A percentile compares a stretch with the other conserved stretches of the same genome.
Conservation (phyloP, 768 basidiomycete genomes). For the Panaeolus cyanescens region DNA sequence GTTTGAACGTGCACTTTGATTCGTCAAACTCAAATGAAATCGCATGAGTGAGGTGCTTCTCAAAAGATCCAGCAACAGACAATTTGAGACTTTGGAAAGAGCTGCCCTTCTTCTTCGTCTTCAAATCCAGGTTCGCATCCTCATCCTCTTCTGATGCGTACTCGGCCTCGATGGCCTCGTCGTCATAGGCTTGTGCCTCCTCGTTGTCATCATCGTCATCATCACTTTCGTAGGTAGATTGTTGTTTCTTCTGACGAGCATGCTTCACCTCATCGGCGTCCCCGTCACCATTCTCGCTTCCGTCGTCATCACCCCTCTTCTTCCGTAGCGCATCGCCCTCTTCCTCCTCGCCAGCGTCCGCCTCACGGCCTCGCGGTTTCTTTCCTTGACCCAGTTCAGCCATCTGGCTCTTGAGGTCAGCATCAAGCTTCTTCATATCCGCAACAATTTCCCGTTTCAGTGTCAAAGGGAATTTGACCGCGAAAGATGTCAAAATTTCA, state of each 20-base stretch:
- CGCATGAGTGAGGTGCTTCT: slow-evolving; percentile 60
- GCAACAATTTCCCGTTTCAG: slow-evolving; percentile 84
- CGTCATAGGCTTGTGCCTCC: slow-evolving; percentile 43
- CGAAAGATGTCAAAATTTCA: slow-evolving; percentile 76
- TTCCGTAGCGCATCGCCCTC: slow-evolving; percentile 43
- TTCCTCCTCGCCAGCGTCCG: slow-evolving; percentile 57
- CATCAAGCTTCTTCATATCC: slow-evolving; percentile 86
- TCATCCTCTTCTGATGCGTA: slow-evolving; percentile 55
- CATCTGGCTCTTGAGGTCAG: slow-evolving; percentile 77
- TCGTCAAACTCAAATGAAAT: slow-evolving; percentile 74
- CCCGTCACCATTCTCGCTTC: slow-evolving; percentile 78
- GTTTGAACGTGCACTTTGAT: slow-evolving; percentile 70
- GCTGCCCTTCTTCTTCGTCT: slow-evolving; percentile 23
- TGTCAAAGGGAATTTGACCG: slow-evolving; percentile 71
- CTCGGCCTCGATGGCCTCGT: slow-evolving; percentile 65
- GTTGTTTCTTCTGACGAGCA: slow-evolving; percentile 68
- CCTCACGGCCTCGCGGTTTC: slow-evolving; percentile 43
- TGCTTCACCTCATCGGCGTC: slow-evolving; percentile 83
- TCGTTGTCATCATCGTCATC: slow-evolving; percentile 56
- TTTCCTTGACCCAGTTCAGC: slow-evolving; percentile 85
- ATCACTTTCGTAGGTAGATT: slow-evolving; percentile 76
- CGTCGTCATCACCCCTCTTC: slow-evolving; percentile 55
- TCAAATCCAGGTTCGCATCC: slow-evolving; percentile 26
- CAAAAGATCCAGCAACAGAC: slow-evolving; percentile 52
- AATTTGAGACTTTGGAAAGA: slow-evolving; percentile 44